Base-by-base conservation (phyloP, 2,329 filamentous ascomycete species). In the Fusarium dimerum region DNA sequence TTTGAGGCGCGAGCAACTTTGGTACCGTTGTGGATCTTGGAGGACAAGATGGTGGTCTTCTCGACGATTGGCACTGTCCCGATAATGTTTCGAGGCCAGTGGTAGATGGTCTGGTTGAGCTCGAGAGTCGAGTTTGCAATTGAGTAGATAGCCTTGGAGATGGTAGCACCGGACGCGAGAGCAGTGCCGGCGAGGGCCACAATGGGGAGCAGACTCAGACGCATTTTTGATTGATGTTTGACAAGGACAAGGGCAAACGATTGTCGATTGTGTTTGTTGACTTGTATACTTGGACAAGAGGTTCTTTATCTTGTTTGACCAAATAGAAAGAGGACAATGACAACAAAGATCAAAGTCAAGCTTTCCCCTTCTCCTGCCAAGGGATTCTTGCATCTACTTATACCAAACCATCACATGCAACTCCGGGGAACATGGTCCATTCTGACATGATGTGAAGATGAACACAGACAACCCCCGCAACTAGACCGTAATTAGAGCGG, bases 31-130 rank as follows among this genome's bases (percentile, higher is more conserved):
- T 75, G 69, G 56, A 79, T 74, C 46, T 69, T 64, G 12, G 56
- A 18, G 29, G 79, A 71, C 2, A 80, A 72, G 10, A 57, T 50
- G 7, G 70, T 62, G 6, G 74, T 75, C 48, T 73, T 62, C 47
- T 63, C 47, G 45, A 74, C 64, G 56, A 81, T 78, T 51, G 74
- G 72, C 2, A 77, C 43, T 0, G 71, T 68, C 39, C 69, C 68
- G 12, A 77, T 52, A 3, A 76, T 56, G 43, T 65, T 65, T 54
- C 75, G 74, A 8, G 68, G 55, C 74, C 74, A 79, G 16, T 51
- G 43, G 16, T 63, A 43, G 16, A 78, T 68, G 34, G 64, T 66
- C 40, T 55, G 49, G 52, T 72, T 67, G 45, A 78, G 69, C 30
- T 59, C 60, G 36, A 62, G 46, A 16, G 73, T 73, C 16, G 67